A percentile compares a stretch with the other conserved stretches of the same genome.
Evolutionary conservation across 2,329 filamentous ascomycete genomes (phyloP).

Genomic region (Elsinoe batatas): DNA sequence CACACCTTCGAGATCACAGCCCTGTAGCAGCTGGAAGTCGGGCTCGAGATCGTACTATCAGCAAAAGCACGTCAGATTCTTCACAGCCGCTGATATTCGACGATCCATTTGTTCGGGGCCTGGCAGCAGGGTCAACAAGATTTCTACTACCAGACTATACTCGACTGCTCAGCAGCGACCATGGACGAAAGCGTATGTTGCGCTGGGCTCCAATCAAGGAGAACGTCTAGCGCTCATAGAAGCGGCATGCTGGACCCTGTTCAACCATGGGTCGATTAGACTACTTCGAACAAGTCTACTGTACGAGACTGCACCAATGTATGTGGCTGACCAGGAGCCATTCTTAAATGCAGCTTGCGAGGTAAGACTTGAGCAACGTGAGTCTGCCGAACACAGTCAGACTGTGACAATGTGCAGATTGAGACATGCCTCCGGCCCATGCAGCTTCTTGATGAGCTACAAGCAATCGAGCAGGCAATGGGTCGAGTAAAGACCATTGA

Average conservation of each 20-base stretch:
- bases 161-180: not conserved
- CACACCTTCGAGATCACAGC: too few relatives aligned
- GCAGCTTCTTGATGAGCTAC: constrained; percentile 66
- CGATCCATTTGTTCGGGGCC: too few relatives aligned
- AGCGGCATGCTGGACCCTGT: constrained; percentile 68
- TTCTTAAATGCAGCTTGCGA: constrained; percentile 92
- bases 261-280: constrained; percentile 53
- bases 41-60: too few relatives aligned
- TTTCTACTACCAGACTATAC: not conserved
- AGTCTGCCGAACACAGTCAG: not conserved
- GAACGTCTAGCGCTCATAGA: constrained; percentile 80
- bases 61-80: too few relatives aligned
- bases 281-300: constrained; percentile 75
- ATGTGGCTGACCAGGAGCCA: constrained; percentile 74
- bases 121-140: too few relatives aligned
- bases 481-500: constrained; percentile 78
- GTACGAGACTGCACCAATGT: constrained; percentile 96
- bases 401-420: constrained; percentile 45
- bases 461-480: constrained; percentile 70
- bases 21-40: too few relatives aligned
- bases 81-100: too few relatives aligned
- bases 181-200: constrained; percentile 56
- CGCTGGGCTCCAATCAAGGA: constrained; percentile 85
- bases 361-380: constrained; percentile 43
- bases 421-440: constrained; percentile 68